Base-by-base conservation (phyloP, 2,329 filamentous ascomycete species). In the Conoideocrella luteorostrata region DNA sequence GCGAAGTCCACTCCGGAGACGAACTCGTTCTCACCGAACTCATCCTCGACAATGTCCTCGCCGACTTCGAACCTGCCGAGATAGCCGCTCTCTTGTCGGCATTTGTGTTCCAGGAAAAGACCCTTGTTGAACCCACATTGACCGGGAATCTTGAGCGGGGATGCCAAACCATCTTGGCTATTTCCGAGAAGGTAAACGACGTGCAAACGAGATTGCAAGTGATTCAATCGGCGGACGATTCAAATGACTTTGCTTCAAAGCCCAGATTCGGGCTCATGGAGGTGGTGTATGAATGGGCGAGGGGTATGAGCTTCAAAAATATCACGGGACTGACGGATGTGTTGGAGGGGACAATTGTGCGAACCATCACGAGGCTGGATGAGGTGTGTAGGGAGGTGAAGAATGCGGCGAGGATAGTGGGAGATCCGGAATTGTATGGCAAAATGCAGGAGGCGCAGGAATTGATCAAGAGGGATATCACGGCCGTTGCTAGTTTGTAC, bases 361-460 rank as follows among this genome's bases (percentile, higher is more conserved):
- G 93, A 41, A 91, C 93, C 2, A 97, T 98, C 54, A 95, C 89
- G 33, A 73, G 93, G 21, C 71, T 98, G 46, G 93, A 98, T 58
- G 93, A 98, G 74, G 95, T 89, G 7, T 98, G 93, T 61, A 77
- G 93, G 38, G 93, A 98, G 66, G 93, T 97, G 44, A 96, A 95
- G 75, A 97, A 95, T 61, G 91, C 93, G 29, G 93, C 93, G 22
- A 78, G 93, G 52, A 88, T 98, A 52, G 90, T 98, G 53, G 93
- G 93, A 20, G 93, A 98, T 61, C 93, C 93, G 4, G 84, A 84
- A 44, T 69, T 98, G 53, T 96, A 95, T 64, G 80, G 84, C 53
- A 98, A 98, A 77, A 98, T 98, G 91, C 84, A 95, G 68, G 82
- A 82, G 50, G 94, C 91, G 53, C 91, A 97, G 75, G 93, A 98